phyloP scores from a whole-genome alignment of 306 rosid species.

The Citrullus mucosospermus region DNA sequence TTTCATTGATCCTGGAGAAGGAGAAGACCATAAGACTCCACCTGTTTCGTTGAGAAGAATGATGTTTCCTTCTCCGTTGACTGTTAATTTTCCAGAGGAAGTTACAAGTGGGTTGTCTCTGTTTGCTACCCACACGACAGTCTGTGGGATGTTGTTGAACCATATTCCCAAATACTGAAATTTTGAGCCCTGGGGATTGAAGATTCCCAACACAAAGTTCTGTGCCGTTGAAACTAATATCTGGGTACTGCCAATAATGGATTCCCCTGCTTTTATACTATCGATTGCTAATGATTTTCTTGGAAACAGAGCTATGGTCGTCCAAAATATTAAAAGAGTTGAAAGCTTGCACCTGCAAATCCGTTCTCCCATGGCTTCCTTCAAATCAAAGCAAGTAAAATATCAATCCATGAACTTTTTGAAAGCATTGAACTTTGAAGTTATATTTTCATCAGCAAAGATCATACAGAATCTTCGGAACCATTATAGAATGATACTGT shows the following conservation, averaged over 20 bases:
- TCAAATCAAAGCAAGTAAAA: neutral
- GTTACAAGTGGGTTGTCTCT: slow-evolving; percentile 20
- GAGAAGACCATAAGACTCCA: slow-evolving; percentile 22
- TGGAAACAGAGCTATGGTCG: slow-evolving; percentile 13
- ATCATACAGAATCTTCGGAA: neutral
- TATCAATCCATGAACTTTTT: neutral
- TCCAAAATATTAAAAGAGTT: slow-evolving; percentile 10
- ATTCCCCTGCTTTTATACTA: slow-evolving; percentile 21
- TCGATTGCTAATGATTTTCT: slow-evolving; percentile 11
- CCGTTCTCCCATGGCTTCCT: neutral
- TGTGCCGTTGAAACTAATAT: slow-evolving; percentile 28
- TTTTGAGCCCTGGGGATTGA: slow-evolving; percentile 20
- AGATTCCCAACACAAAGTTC: slow-evolving; percentile 36
- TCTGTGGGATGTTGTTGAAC: slow-evolving; percentile 18
- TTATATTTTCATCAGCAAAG: neutral
- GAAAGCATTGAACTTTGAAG: neutral
- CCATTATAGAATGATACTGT: neutral
- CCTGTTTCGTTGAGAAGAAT: slow-evolving; percentile 19
- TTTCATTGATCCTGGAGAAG: slow-evolving; percentile 9
- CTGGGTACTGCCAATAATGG: slow-evolving; percentile 15
- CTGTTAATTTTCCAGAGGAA: slow-evolving; percentile 12
- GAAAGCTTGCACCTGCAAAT: slow-evolving; percentile 6
- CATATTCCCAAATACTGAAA: slow-evolving; percentile 33
- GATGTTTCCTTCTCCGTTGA: slow-evolving; percentile 22
- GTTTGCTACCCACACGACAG: slow-evolving; percentile 41